A percentile compares a stretch with the other conserved stretches of the same genome.
Conservation (phyloP, 2,329 filamentous ascomycete genomes). For the Aspergillus arachidicola region DNA sequence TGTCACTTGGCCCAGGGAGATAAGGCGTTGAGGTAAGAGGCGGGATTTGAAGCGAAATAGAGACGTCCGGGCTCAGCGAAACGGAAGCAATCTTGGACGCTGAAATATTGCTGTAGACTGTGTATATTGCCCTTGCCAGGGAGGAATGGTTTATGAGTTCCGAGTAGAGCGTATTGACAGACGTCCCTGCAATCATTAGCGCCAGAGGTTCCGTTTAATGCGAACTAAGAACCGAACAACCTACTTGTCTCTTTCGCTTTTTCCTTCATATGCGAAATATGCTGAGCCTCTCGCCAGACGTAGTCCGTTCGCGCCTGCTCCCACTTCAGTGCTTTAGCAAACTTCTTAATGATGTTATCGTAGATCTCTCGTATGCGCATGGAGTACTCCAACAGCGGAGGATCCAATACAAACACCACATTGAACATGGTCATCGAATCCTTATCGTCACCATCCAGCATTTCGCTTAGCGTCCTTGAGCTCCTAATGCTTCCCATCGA, state of each 20-base stretch:
- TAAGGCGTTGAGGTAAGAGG: slow-evolving; percentile 69
- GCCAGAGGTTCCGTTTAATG: not conserved
- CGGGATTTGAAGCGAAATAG: slow-evolving; percentile 66
- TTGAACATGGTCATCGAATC: slow-evolving; percentile 95
- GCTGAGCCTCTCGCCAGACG: slow-evolving; percentile 86
- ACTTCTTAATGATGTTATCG: slow-evolving; percentile 84
- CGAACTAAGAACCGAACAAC: slow-evolving; percentile 7
- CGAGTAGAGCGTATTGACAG: slow-evolving; percentile 42
- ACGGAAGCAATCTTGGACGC: slow-evolving; percentile 84
- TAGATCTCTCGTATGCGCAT: slow-evolving; percentile 77
- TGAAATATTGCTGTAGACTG: slow-evolving; percentile 79
- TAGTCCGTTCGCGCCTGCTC: slow-evolving; percentile 89
- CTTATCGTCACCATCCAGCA: slow-evolving; percentile 43
- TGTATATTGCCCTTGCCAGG: slow-evolving; percentile 78
- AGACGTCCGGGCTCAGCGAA: slow-evolving; percentile 67
- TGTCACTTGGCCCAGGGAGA: slow-evolving; percentile 68
- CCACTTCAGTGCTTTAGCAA: slow-evolving; percentile 89
- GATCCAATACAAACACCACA: slow-evolving; percentile 86
- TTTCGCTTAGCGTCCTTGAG: slow-evolving; percentile 26
- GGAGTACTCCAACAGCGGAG: slow-evolving; percentile 75
- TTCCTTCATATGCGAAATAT: slow-evolving; percentile 78
- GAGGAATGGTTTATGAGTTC: slow-evolving; percentile 65
- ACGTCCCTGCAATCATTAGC: slow-evolving; percentile 33
- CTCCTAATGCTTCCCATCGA: slow-evolving; percentile 25
- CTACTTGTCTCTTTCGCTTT: slow-evolving; percentile 68